Evolutionary conservation across 2,329 filamentous ascomycete genomes (phyloP).

Genomic region (Phialophora tarda): DNA sequence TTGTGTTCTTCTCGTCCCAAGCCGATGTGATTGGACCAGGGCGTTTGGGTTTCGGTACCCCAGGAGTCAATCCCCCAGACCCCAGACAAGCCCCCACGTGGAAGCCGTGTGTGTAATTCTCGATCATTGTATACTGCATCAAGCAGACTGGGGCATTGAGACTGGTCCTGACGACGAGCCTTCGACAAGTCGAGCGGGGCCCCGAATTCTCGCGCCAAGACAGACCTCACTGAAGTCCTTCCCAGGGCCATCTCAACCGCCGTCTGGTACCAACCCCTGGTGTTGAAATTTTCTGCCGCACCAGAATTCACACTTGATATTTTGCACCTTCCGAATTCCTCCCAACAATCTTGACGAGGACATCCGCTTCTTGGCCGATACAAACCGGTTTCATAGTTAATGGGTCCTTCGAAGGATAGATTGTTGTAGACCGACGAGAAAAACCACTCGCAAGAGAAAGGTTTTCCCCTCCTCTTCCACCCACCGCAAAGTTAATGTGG

Average conservation of each 20-base stretch:
- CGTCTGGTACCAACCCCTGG: neutral
- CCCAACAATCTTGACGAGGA: neutral
- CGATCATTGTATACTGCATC: neutral
- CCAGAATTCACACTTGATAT: neutral
- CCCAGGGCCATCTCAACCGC: neutral
- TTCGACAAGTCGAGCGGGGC: too few relatives aligned
- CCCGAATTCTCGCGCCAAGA: neutral
- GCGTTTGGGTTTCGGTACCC: neutral
- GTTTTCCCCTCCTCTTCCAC: neutral
- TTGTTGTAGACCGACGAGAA: neutral
- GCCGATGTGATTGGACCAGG: neutral
- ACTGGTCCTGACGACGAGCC: neutral
- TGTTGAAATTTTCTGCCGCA: neutral
- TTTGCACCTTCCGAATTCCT: neutral
- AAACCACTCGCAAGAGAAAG: slow-evolving; percentile 1
- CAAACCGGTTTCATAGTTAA: neutral
- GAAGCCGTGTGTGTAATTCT: neutral
- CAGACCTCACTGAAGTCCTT: neutral
- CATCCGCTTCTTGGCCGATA: neutral
- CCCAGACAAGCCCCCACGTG: neutral
- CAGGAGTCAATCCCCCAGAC: neutral
- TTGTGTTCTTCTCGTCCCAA: neutral
- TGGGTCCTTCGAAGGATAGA: neutral
- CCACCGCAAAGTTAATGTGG: neutral
- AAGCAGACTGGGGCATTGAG: neutral